Base-by-base conservation (phyloP, 2,329 filamentous ascomycete genomes). In the Pyrenophora teres region DNA sequence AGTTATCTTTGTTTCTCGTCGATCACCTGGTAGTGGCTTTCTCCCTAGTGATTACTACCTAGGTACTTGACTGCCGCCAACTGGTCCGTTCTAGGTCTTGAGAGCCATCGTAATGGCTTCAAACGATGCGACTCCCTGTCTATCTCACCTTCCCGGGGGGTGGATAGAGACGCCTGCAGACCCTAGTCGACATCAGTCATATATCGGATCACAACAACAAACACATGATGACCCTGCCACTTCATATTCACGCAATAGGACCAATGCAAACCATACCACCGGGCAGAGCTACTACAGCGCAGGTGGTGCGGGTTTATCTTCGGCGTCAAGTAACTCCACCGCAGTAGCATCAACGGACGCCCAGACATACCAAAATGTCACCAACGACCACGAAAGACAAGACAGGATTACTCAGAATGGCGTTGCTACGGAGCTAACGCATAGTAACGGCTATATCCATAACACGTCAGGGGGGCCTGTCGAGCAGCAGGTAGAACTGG, bases 161-260 rank as follows among this genome's bases (percentile, higher is more conserved):
- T 74, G 70, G 69, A 65, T 70, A 42, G 68, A 71, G 13, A 74
- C 71, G 40, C 68, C 71, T 13, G 62, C 57, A 16, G 62, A 68
- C n/a, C 33, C 54, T 15, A 56, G 45, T 41, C 54, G 61, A 42
- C 62, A 65, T 19, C 58, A 64, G 30, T 67, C 65, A 4, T 63
- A 67, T 46, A 59, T 56, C 25, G 62, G 63, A 12, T 51, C 56
- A 19, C 57, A 57, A 27, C 40, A 52, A 21, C 51, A 46, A 12
- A 42, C 23, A 1, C 55, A 60, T 3, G 51, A 51, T n/a, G 41
- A 27, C 10, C 18, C 49, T 4, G 33, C 30, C n/a, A 33, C 1
- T 60, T 62, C 49, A 59, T 60, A 10, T 63, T 64, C 7, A 21
- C 19, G 5, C 19, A 21, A 21, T 21, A 2, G 19, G 19, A 21